Evolutionary conservation across 2,329 filamentous ascomycete species (phyloP).

Genomic region (Didymella sp.): DNA sequence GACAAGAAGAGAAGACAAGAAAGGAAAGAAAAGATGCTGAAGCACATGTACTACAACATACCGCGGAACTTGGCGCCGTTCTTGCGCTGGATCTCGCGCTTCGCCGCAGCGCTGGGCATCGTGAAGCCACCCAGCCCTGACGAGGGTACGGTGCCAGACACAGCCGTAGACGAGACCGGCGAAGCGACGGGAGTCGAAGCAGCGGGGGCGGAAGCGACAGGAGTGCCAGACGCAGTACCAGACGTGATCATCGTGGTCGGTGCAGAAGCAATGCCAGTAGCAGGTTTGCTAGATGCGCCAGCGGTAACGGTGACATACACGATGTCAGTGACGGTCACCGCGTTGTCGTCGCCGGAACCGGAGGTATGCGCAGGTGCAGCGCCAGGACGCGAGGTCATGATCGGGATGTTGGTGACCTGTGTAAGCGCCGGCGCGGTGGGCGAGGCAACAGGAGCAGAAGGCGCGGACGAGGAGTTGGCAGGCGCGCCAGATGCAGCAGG

Average conservation of each 20-base stretch:
- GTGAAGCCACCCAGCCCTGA: constrained; percentile 12
- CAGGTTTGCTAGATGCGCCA: constrained; percentile 1
- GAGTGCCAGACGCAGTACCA: not conserved
- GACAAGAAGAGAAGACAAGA: no score
- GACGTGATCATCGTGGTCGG: not conserved
- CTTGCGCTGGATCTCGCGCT: constrained; percentile 13
- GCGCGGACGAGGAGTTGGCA: constrained; percentile 7
- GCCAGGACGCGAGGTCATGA: constrained; percentile 26
- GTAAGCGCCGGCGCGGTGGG: constrained; percentile 16
- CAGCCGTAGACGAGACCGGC: not conserved
- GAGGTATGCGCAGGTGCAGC: constrained; percentile 16
- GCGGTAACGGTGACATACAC: constrained; percentile 38
- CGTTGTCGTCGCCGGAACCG: constrained; percentile 7
- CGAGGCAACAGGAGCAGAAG: not conserved
- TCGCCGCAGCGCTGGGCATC: constrained; percentile 5
- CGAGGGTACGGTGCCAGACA: not conserved
- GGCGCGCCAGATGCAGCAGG: constrained; percentile 9
- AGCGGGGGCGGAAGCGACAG: not conserved
- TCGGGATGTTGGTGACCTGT: constrained; percentile 26
- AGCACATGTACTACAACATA: constrained; percentile 13
- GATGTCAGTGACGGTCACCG: constrained; percentile 37
- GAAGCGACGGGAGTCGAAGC: not conserved
- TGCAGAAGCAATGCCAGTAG: no score
- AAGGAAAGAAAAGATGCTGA: not conserved
- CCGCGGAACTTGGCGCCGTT: constrained; percentile 39